A percentile compares a stretch with the other conserved stretches of the same genome.
Conservation (phyloP, 129 eudicot genomes). For the Flaveria bidentis region DNA sequence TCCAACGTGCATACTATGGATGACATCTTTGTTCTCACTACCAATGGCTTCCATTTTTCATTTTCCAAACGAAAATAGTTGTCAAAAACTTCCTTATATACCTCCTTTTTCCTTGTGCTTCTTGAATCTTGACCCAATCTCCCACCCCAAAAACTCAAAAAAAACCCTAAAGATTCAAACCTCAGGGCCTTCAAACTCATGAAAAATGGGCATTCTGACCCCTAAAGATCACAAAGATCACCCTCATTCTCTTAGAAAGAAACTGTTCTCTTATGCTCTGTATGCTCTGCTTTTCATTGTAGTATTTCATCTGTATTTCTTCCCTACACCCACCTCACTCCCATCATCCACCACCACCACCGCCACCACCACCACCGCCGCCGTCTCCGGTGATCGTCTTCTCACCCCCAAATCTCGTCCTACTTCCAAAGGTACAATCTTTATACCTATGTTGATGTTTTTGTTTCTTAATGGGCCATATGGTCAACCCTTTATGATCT, state of each 20-base stretch:
- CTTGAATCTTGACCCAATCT: constrained; percentile 29
- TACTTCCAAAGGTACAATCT: constrained; percentile 48
- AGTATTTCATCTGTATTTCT: constrained; percentile 52
- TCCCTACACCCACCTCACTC: constrained; percentile 44
- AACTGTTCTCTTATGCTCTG: constrained; percentile 53
- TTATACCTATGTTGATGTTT: constrained; percentile 14
- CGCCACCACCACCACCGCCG: constrained; percentile 26
- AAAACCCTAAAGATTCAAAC: constrained; percentile 10
- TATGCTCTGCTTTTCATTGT: constrained; percentile 54
- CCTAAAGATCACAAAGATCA: constrained; percentile 40
- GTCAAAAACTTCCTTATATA: constrained; percentile 21
- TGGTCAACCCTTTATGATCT: constrained; percentile 6
- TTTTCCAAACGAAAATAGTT: constrained; percentile 18
- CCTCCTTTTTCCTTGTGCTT: constrained; percentile 1
- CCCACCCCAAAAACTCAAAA: constrained; percentile 6
- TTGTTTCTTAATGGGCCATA: constrained; percentile 13
- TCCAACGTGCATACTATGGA: constrained; percentile 20
- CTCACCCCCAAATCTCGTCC: constrained; percentile 29
- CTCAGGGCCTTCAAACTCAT: constrained; percentile 11
- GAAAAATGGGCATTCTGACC: constrained; percentile 35
- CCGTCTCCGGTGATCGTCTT: constrained; percentile 18
- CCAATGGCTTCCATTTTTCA: constrained; percentile 4
- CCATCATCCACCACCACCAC: constrained; percentile 34
- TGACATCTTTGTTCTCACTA: constrained; percentile 18
- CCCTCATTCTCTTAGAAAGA: constrained; percentile 42